Evolutionary conservation across 148 eudicot species (phyloP).

Genomic region (Vaccinium macrocarpon): DNA sequence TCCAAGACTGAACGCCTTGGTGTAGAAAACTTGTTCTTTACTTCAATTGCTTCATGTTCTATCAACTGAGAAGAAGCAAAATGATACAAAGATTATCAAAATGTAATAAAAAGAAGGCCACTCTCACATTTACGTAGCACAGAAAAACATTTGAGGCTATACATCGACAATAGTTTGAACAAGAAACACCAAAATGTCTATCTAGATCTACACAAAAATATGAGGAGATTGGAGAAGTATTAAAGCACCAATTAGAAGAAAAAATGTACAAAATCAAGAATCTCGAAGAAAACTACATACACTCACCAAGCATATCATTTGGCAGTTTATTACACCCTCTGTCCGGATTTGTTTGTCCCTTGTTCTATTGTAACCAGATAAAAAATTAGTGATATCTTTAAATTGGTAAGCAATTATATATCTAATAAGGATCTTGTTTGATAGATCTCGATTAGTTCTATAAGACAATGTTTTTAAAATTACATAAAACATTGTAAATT

Average conservation of each 20-base stretch:
- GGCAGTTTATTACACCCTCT: background rate
- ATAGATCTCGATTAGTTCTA: no score
- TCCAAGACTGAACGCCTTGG: slow-evolving; percentile 84
- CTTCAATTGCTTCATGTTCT: slow-evolving; percentile 88
- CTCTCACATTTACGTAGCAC: background rate
- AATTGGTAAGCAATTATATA: no score
- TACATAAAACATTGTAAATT: no score
- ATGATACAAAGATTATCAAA: background rate
- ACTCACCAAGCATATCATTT: background rate
- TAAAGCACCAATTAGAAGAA: background rate
- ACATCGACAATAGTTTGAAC: background rate
- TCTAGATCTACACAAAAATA: background rate
- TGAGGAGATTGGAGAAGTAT: background rate
- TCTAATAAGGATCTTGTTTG: no score
- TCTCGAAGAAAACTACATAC: background rate
- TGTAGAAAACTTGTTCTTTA: slow-evolving; percentile 81
- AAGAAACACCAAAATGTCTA: background rate
- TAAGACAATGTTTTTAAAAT: no score
- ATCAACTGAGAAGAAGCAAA: slow-evolving; percentile 48
- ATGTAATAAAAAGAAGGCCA: background rate
- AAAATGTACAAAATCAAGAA: background rate
- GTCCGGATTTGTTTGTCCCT: no score
- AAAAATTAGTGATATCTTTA: no score
- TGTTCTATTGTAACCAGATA: no score
- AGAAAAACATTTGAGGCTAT: background rate